phyloP scores from a whole-genome alignment of 805 yeast genomes.

The Cyberlindnera lachancei region DNA sequence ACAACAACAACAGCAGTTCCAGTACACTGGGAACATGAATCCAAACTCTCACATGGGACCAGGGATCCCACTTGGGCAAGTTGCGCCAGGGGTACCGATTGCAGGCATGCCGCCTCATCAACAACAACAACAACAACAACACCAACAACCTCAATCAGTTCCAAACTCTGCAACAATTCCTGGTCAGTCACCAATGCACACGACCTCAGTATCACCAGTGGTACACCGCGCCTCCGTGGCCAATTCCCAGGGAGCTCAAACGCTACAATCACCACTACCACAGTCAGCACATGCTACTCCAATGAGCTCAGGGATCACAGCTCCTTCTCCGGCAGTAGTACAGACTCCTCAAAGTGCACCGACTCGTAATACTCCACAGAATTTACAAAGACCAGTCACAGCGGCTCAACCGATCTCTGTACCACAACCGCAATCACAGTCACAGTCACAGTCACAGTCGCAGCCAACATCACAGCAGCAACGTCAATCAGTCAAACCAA shows the following conservation, averaged over 20 bases:
- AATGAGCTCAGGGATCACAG: slow-evolving; percentile 7
- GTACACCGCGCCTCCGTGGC: slow-evolving; percentile 1
- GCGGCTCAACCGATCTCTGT: too few relatives aligned
- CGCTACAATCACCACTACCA: slow-evolving; percentile 18
- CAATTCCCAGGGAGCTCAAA: slow-evolving; percentile 5
- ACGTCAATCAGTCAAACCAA: background rate
- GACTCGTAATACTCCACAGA: slow-evolving; percentile 4
- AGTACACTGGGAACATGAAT: background rate
- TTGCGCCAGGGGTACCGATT: background rate
- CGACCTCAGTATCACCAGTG: slow-evolving; percentile 1
- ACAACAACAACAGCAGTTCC: slow-evolving; percentile 1
- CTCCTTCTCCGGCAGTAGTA: slow-evolving; percentile 12
- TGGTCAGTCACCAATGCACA: slow-evolving; percentile 1
- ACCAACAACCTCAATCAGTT: background rate
- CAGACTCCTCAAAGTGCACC: slow-evolving; percentile 1
- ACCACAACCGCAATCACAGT: too few relatives aligned
- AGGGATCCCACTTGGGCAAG: background rate
- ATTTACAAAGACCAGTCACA: background rate
- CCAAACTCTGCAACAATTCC: background rate
- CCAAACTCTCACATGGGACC: background rate
- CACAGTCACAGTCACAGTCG: too few relatives aligned
- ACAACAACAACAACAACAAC: slow-evolving; percentile 2
- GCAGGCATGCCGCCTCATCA: background rate
- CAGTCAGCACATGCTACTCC: slow-evolving; percentile 15
- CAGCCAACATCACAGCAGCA: slow-evolving; percentile 6